Evolutionary conservation across 371 early-diverging fungal species (phyloP), one percentile per base, ranked within the genome.

Genomic region (Paraphysoderma sedebokerense): DNA sequence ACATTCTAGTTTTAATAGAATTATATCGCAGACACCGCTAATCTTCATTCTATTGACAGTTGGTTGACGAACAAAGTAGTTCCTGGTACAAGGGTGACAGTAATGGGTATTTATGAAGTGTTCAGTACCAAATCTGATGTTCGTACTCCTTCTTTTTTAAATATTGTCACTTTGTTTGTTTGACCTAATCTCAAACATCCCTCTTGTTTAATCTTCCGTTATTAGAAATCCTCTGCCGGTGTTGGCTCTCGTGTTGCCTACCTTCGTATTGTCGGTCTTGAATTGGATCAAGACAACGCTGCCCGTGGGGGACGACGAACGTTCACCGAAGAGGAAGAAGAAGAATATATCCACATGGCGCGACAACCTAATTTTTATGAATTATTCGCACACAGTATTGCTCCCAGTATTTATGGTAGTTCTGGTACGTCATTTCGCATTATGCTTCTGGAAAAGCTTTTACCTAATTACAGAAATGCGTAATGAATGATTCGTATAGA

Each of bases 81-180:
- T 13, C 99, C 99, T 24, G 99, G 99, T 48, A 78, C 82, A 52
- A 72, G 92, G 47, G 82, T 93, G 32, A 85, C 84, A 2, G 77
- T 98, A 13, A 92, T 96, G 45, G 99, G 99, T 39, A 85, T 99
- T 38, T 96, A 87, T 55, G 83, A 85, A n/a, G 88, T 89, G 51
- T 87, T 82, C 64, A 83, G 84, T 56, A 68, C 52, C 53, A 74
- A 72, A 47, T 52, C 73, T 13, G 45, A 63, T 62, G 15, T 66
- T 32, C 15, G 35, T 38, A n/a, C n/a, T n/a, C n/a, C n/a, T n/a
- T n/a, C n/a, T n/a, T n/a, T n/a, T n/a, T n/a, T n/a, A n/a, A n/a
- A n/a, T n/a, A n/a, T n/a, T n/a, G n/a, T n/a, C n/a, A n/a, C n/a
- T n/a, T n/a, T n/a, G n/a, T n/a, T n/a, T n/a, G n/a, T n/a, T n/a